Conservation (phyloP, 805 yeast genomes). For the Lipomyces chichibuensis region DNA sequence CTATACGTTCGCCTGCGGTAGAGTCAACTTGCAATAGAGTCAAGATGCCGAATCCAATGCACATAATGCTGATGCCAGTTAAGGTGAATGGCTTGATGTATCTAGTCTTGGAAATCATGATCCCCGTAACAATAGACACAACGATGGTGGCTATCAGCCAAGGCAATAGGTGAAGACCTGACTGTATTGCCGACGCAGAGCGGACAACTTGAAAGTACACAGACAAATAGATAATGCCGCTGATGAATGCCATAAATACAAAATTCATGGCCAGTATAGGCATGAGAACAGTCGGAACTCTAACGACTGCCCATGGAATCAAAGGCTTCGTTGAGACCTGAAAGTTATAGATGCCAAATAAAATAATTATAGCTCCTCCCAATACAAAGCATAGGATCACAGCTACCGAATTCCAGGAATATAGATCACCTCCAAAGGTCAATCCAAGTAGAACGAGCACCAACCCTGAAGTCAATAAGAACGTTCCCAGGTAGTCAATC, state of each 20-base stretch:
- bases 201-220: constrained; percentile 53
- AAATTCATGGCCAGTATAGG: constrained; percentile 49
- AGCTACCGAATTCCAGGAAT: constrained; percentile 51
- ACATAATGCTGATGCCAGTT: constrained; percentile 45
- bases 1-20: constrained; percentile 47
- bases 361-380: constrained; percentile 49
- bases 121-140: constrained; percentile 51
- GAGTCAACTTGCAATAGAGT: constrained; percentile 49
- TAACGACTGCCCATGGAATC: constrained; percentile 54
- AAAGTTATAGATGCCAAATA: constrained; percentile 56
- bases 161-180: constrained; percentile 51
- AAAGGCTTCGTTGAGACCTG: constrained; percentile 55
- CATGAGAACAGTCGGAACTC: constrained; percentile 44
- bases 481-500: constrained; percentile 60
- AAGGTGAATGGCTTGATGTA: constrained; percentile 48
- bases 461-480: constrained; percentile 59
- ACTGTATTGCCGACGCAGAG: constrained; percentile 46
- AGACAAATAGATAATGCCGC: constrained; percentile 54
- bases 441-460: constrained; percentile 64
- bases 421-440: constrained; percentile 62
- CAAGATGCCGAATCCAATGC: constrained; percentile 53
- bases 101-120: constrained; percentile 49
- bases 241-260: constrained; percentile 54
- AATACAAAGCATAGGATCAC: constrained; percentile 49
- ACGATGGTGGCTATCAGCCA: constrained; percentile 51